A percentile compares a stretch with the other conserved stretches of the same genome.
These are phyloP conservation scores for Aspergillus bertholletiae DNA, from an alignment of 495 filamentous ascomycete species.

Conservation along the genomic window DNA sequence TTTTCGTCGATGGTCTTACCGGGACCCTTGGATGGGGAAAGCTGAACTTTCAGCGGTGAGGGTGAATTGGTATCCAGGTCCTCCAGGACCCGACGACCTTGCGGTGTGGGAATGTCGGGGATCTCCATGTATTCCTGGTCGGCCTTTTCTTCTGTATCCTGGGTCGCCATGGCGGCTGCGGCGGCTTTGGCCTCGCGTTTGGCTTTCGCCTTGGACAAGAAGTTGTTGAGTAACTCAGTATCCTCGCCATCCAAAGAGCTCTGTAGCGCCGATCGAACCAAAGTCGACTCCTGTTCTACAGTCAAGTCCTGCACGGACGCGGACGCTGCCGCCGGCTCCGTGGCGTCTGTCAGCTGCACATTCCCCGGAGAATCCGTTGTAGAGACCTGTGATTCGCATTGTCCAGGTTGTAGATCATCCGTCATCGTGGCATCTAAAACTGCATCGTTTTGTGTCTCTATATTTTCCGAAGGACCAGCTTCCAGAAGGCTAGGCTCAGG, in stretches of 20 bases:
- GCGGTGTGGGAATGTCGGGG: conserved; percentile 32
- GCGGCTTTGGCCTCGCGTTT: conserved; percentile 52
- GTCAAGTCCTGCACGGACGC: conserved; percentile 24
- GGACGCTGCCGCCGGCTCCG: conserved; percentile 7
- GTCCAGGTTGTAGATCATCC: conserved; percentile 10
- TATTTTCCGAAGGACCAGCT: background rate
- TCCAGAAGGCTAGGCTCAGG: background rate
- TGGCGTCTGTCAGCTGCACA: background rate
- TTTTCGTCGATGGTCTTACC: conserved; percentile 18
- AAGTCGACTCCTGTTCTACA: conserved; percentile 31
- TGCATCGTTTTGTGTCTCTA: conserved; percentile 1
- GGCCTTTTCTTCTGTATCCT: conserved; percentile 20
- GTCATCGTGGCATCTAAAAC: conserved; percentile 10
- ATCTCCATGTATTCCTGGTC: conserved; percentile 19
- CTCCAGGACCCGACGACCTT: conserved; percentile 47
- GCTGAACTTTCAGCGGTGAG: conserved; percentile 39
- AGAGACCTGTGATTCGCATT: conserved; percentile 1
- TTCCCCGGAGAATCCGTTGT: conserved; percentile 2
- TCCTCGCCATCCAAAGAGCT: conserved; percentile 52
- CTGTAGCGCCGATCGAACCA: conserved; percentile 40
- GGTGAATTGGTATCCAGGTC: conserved; percentile 54
- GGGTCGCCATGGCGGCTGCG: conserved; percentile 21
- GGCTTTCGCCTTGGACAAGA: conserved; percentile 56
- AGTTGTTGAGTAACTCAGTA: conserved; percentile 57
- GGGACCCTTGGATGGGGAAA: conserved; percentile 27